Evolutionary conservation across 768 basidiomycete species (phyloP).

Genomic region (Russula sp.): DNA sequence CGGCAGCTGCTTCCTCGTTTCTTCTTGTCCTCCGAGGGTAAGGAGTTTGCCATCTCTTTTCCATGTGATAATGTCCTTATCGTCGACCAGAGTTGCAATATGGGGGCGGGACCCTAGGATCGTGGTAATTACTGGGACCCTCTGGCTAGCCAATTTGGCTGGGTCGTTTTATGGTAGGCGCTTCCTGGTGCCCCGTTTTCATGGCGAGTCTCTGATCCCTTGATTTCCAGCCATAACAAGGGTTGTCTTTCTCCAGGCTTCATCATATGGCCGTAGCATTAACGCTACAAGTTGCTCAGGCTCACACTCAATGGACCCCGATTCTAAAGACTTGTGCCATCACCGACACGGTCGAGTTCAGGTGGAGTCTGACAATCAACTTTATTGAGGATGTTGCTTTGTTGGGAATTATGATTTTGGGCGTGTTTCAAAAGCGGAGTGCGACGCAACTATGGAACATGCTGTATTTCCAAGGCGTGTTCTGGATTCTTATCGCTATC

Average conservation of each 20-base stretch:
- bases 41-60: background rate
- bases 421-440: slow-evolving; percentile 5
- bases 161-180: background rate
- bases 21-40: slow-evolving; percentile 16
- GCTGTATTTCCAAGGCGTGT: slow-evolving; percentile 11
- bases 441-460: background rate
- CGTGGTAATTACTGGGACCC: background rate
- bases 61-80: background rate
- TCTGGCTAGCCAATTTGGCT: background rate
- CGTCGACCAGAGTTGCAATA: slow-evolving; percentile 4
- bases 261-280: background rate
- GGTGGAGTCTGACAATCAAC: slow-evolving; percentile 6
- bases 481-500: slow-evolving; percentile 2
- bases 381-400: slow-evolving; percentile 2
- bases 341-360: background rate
- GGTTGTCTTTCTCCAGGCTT: background rate
- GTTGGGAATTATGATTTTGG: slow-evolving; percentile 8
- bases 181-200: background rate
- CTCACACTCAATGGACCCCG: background rate
- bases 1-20: background rate
- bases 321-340: background rate
- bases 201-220: background rate
- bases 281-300: background rate
- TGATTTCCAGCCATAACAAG: background rate
- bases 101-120: background rate